Conservation (phyloP, 2,329 filamentous ascomycete species). For the Exophiala alcalophila region DNA sequence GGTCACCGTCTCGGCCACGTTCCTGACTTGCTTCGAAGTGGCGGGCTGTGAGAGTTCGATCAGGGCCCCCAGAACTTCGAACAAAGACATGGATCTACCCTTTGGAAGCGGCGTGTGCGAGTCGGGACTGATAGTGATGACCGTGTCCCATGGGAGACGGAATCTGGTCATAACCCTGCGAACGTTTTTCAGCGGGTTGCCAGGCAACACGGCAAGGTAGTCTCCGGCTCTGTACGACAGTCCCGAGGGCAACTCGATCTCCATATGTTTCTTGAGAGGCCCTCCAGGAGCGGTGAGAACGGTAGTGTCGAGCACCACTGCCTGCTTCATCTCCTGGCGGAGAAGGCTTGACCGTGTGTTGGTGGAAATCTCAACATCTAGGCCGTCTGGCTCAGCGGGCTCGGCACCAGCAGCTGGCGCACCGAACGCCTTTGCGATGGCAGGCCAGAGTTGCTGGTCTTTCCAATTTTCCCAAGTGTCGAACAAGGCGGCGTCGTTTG, state of each 20-base stretch:
- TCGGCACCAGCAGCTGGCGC: conserved; percentile 10
- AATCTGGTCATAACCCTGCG: conserved; percentile 63
- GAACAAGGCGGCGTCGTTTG: conserved; percentile 62
- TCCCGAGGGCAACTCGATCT: conserved; percentile 63
- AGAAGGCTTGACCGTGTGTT: conserved; percentile 54
- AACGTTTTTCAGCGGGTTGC: conserved; percentile 63
- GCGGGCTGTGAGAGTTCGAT: conserved; percentile 71
- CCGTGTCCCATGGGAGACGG: conserved; percentile 65
- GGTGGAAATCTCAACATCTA: conserved; percentile 52
- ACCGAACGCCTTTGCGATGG: conserved; percentile 41
- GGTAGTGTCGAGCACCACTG: conserved; percentile 54
- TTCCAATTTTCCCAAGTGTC: conserved; percentile 67
- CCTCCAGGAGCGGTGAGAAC: conserved; percentile 52
- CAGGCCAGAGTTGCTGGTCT: conserved; percentile 54
- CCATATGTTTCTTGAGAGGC: conserved; percentile 62
- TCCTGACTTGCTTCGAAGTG: conserved; percentile 55
- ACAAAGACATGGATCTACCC: conserved; percentile 56
- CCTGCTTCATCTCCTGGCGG: conserved; percentile 61
- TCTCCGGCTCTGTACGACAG: conserved; percentile 69
- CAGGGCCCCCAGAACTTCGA: conserved; percentile 65
- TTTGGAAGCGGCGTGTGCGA: conserved; percentile 55
- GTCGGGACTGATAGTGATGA: conserved; percentile 57
- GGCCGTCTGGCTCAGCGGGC: conserved; percentile 34
- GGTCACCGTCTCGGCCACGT: conserved; percentile 3
- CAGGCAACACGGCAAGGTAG: conserved; percentile 69